Base-by-base conservation (phyloP, 2,329 filamentous ascomycete species). In the Colletotrichum sp. region DNA sequence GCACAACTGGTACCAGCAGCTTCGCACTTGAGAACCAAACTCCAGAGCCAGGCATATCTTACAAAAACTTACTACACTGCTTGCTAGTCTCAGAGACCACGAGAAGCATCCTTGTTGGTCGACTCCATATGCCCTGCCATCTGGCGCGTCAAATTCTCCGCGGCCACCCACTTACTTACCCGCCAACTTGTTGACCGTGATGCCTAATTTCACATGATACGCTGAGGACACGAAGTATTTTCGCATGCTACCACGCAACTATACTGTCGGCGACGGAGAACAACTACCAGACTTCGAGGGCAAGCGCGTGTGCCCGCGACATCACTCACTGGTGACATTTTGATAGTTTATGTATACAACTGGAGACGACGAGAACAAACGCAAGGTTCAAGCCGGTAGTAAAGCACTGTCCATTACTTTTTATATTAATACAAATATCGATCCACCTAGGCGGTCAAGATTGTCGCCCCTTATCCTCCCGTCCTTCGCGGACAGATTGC, bases 351-450 rank as follows among this genome's bases (percentile, higher is more conserved):
- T 12, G 58, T 30, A 32, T 21, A 8, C 58, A 61, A 10, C 18
- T 61, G n/a, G 18, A 32, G n/a, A 30, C 16, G 21, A 32, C 30
- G 64, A 48, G 8, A 48, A 38, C 21, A 28, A 6, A 18, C n/a
- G 8, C 60, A 21, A 21, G 38, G 52, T n/a, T 43, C 18, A 26
- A 56, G 66, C 66, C 56, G 69, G 30, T 26, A 70, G 10, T 26
- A 7, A 70, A 70, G 16, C 26, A 56, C 32, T 30, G 61, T 70
- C 32, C 43, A 73, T 38, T 70, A 64, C 43, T 28, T 32, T 70
- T 64, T 16, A 43, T 70, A 64, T 56, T 70, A 70, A 58, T 73
- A 73, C 66, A 73, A 38, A 58, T 38, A 18, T 55, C n/a, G 21
- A 70, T 24, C 21, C 56, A n/a, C 58, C 66, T 24, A 10, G 24